A percentile compares a stretch with the other conserved stretches of the same genome.
phyloP scores from a whole-genome alignment of 352 stramenopile genomes.

The Globisporangium uncinulatum region DNA sequence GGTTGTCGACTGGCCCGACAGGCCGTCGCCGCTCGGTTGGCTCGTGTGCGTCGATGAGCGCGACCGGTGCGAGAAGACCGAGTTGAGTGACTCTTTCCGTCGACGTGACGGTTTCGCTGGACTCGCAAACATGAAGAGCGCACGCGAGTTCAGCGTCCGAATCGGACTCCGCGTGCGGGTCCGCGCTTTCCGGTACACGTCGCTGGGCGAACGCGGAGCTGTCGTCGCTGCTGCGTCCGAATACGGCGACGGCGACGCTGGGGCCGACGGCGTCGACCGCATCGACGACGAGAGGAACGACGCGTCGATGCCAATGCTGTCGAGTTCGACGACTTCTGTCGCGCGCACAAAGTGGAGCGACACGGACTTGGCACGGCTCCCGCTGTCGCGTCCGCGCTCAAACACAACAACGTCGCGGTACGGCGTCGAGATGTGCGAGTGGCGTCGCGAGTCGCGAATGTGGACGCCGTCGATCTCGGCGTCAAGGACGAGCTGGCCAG shows the following conservation, averaged over 20 bases:
- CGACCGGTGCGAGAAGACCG: constrained; percentile 8
- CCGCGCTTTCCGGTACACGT: constrained; percentile 5
- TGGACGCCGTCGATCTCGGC: constrained; percentile 54
- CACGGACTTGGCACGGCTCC: constrained; percentile 35
- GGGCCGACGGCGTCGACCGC: constrained; percentile 4
- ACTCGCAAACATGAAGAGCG: constrained; percentile 20
- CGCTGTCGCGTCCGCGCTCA: constrained; percentile 29
- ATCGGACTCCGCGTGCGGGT: constrained; percentile 14
- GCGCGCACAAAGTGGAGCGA: constrained; percentile 52
- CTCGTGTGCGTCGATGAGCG: constrained; percentile 5
- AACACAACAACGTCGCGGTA: constrained; percentile 79
- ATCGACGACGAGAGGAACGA: constrained; percentile 21
- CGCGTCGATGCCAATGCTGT: constrained; percentile 35
- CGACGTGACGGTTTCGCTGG: constrained; percentile 5
- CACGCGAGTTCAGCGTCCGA: constrained; percentile 32
- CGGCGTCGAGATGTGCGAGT: constrained; percentile 43
- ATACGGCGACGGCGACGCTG: not conserved
- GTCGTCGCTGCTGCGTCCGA: not conserved
- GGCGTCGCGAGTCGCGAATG: constrained; percentile 59
- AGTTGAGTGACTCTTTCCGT: constrained; percentile 11
- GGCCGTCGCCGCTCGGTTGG: constrained; percentile 7
- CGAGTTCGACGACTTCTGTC: constrained; percentile 33
- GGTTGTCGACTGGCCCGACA: constrained; percentile 3
- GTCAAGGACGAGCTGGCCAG: constrained; percentile 34
- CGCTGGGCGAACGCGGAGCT: constrained; percentile 3